phyloP scores from a whole-genome alignment of 768 basidiomycete genomes.

The Mycena floridula region DNA sequence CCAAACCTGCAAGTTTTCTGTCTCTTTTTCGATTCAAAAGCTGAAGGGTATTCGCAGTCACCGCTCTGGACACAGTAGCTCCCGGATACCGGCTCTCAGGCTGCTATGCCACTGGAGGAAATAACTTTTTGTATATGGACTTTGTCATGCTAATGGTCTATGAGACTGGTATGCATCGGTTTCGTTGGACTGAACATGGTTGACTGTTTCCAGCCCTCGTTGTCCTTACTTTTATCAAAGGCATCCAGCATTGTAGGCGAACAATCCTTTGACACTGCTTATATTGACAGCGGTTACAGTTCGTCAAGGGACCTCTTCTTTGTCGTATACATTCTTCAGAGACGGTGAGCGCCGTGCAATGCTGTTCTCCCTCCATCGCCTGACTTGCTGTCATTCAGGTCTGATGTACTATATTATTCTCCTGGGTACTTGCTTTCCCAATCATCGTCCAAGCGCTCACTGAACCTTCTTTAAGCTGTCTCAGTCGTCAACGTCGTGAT shows the following conservation, averaged over 20 bases:
- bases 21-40: no score
- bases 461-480: no score
- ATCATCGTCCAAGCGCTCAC: no score
- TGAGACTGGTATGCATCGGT: conserved; percentile 1
- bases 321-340: neutral
- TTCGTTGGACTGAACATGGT: neutral
- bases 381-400: neutral
- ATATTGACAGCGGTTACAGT: no score
- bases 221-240: neutral
- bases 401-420: conserved; percentile 2
- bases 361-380: neutral
- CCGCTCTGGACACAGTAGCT: conserved; percentile 3
- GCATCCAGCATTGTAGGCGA: conserved; percentile 1
- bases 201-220: neutral
- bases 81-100: conserved; percentile 7
- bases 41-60: no score
- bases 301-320: neutral
- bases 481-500: neutral
- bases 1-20: conserved; percentile 1
- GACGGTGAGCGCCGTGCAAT: conserved; percentile 3
- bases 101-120: conserved; percentile 7
- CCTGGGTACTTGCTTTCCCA: neutral
- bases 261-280: no score
- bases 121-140: conserved; percentile 9
- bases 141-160: conserved; percentile 9